Base-by-base conservation (phyloP, 2,329 filamentous ascomycete genomes). In the Aplosporella prunicola region DNA sequence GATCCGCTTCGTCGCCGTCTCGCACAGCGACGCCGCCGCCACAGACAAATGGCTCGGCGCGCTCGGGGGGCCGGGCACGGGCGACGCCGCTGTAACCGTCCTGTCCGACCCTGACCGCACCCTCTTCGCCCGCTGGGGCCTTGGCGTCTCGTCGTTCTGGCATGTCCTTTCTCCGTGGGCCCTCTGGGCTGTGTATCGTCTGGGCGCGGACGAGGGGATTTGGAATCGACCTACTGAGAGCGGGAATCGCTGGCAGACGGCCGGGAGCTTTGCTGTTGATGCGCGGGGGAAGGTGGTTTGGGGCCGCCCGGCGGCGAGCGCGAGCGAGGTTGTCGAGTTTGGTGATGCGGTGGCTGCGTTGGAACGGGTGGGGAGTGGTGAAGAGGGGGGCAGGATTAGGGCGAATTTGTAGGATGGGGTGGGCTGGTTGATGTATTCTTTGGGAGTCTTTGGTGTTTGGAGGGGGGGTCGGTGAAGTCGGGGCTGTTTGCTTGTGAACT, bases 221-320 rank as follows among this genome's bases (percentile, higher is more conserved):
- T 79, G 73, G 69, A 79, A 79, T 51, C 60, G 72, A 16, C 67
- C 74, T 3, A 78, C 75, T 2, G 74, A 80, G 57, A 80, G 72
- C 51, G 80, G 80, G 25, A 75, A 61, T 45, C 60, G 77, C 35
- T 85, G 80, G 80, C 80, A 85, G 67, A 79, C 63, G 17, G 66
- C 71, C 30, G 80, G 80, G 18, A 73, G 71, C 18, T 85, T 78
- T 58, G 78, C 72, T 2, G 58, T 80, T 18, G 74, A 77, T 51
- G 50, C 49, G 5, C 53, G 63, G 18, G 74, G 74, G 2, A 48
- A 60, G 9, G 66, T 80, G 3, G 62, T 58, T 37, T 80, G 74
- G 72, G 62, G 58, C 4, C 58, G 64, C 39, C 56, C 68, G 42
- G 64, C 66, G 9, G 47, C 47, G 35, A 61, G 65, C 16, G 68